Base-by-base conservation (phyloP, 1,139 yeast species). In the Nakaseomyces sp. region DNA sequence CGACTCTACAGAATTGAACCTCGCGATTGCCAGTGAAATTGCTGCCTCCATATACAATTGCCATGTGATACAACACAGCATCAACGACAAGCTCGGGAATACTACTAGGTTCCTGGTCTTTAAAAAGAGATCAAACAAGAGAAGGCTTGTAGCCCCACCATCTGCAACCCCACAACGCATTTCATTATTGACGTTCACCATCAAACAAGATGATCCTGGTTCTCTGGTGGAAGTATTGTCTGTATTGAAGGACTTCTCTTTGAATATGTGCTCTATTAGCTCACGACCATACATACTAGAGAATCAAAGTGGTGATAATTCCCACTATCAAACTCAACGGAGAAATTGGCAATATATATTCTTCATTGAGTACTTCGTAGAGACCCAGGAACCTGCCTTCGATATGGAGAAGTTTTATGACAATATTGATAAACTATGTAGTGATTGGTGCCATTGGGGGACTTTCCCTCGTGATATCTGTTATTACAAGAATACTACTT, bases 61-160 rank as follows among this genome's bases (percentile, higher is more conserved):
- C 17, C 82, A 85, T 0, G 71, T 86, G 1, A 55, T 79, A 32
- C 62, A 65, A 25, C 57, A 68, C 5, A 73, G 75, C 47, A 74
- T 91, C 37, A 93, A 89, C 57, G 95, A 89, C 57, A 70, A 70
- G 47, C 61, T 69, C 37, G 78, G 77, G 28, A 91, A 91, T 62
- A 85, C 95, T 4, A 91, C 98, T 2, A 67, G 97, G 49, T 91
- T 91, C 59, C 65, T 91, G 45, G 73, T 87, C 0, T 66, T 91
- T 39, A 57, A 61, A 28, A 60, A 61, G 41, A 50, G 54, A 33
- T 20, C 40, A 45, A 42, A 35, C 12, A n/a, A 22, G 8, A 25
- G 30, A 25, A n/a, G 38, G 18, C 13, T 7, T 5, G 26, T n/a
- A 16, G 36, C 36, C 15, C 17, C 22, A 1, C 40, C 37, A 18